Percentiles rank a stretch among this genome's conserved stretches.
Evolutionary conservation across 306 rosid genomes (phyloP).

Genomic region (Vigna nakashimae): DNA sequence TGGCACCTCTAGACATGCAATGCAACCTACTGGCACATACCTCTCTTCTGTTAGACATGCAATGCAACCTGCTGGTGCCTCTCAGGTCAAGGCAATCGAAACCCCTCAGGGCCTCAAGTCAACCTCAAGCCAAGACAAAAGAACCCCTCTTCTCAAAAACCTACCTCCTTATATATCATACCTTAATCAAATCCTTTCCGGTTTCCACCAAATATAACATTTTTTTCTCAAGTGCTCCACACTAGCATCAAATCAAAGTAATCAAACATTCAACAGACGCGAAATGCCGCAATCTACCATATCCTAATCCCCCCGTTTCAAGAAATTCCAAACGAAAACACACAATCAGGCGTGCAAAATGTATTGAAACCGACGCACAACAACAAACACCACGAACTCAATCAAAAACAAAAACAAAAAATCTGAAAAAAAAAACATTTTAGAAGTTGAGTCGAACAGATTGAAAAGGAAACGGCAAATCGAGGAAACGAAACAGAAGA

Average conservation of each 20-base stretch:
- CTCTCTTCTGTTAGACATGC: background rate
- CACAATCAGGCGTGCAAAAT: background rate
- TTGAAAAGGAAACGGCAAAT: background rate
- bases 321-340: background rate
- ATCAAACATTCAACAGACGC: background rate
- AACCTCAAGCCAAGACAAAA: background rate
- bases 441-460: background rate
- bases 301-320: background rate
- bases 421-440: background rate
- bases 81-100: background rate
- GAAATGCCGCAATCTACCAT: constrained; percentile 1
- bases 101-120: background rate
- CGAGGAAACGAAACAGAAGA: background rate
- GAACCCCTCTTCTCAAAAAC: background rate
- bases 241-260: background rate
- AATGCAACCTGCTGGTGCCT: background rate
- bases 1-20: background rate
- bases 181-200: background rate
- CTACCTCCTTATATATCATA: background rate
- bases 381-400: background rate
- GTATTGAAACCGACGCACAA: background rate
- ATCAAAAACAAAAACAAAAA: background rate
- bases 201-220: background rate
- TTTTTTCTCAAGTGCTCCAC: background rate
- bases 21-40: background rate